Conservation (phyloP, 768 basidiomycete genomes). For the Naematelia aurantialba region DNA sequence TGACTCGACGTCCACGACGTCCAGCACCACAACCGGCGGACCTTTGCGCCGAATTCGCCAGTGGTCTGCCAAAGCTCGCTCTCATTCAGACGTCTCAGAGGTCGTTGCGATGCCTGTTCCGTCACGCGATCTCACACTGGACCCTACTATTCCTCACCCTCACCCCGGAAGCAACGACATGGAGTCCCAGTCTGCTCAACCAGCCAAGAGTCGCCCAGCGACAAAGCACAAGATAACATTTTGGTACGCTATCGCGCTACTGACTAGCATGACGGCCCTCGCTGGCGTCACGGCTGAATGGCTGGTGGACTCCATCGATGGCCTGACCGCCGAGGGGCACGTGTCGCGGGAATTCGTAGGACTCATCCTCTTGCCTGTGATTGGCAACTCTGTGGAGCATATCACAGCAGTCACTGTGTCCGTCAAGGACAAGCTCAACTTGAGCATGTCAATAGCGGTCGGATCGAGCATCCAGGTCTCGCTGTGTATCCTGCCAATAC, state of each 20-base stretch:
- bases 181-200: background rate
- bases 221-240: constrained; percentile 33
- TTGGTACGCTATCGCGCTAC: constrained; percentile 33
- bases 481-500: constrained; percentile 41
- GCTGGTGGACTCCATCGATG: constrained; percentile 39
- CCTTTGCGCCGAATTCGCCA: constrained; percentile 26
- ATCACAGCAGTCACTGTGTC: constrained; percentile 87
- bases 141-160: no score
- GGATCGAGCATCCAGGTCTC: constrained; percentile 45
- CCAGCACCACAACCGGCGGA: constrained; percentile 13
- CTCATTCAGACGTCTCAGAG: background rate
- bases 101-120: constrained; percentile 5
- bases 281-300: constrained; percentile 44
- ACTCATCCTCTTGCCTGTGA: constrained; percentile 83
- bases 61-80: constrained; percentile 11
- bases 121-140: no score
- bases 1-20: constrained; percentile 22
- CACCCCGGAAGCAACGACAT: background rate
- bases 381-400: constrained; percentile 63
- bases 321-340: constrained; percentile 28
- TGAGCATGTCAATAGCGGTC: constrained; percentile 81
- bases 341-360: constrained; percentile 78
- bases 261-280: constrained; percentile 39
- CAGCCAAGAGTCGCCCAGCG: no score
- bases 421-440: constrained; percentile 75